phyloP scores from a whole-genome alignment of 1,284 basidiomycete species.

The Puccinia coronata region DNA sequence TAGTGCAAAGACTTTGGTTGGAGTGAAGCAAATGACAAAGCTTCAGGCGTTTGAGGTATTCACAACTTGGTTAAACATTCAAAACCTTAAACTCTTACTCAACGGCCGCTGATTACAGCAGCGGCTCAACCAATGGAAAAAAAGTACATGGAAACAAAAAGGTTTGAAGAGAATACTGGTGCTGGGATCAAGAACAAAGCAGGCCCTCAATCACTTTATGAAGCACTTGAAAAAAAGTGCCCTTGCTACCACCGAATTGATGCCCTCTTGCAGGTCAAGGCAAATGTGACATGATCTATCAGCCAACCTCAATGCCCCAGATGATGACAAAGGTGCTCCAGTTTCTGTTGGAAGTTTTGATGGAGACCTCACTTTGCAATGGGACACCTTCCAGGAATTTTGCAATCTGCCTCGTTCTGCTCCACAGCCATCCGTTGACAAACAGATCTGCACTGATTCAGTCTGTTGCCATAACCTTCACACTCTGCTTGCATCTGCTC shows the following conservation, averaged over 20 bases:
- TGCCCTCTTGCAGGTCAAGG: not conserved
- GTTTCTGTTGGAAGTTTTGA: no score
- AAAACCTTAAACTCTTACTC: not conserved
- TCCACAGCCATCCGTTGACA: no score
- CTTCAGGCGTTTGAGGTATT: not conserved
- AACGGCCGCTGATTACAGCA: not conserved
- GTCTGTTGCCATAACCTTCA: no score
- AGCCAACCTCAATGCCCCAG: no score
- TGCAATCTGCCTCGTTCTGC: no score
- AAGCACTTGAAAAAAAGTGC: not conserved
- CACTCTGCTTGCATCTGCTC: no score
- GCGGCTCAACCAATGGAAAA: not conserved
- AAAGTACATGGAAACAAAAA: not conserved
- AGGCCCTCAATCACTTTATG: not conserved
- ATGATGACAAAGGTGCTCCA: no score
- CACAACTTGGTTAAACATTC: not conserved
- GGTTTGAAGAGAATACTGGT: not conserved
- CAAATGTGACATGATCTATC: not conserved
- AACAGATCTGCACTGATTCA: no score
- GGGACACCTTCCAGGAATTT: no score
- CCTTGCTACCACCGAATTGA: slow-evolving; percentile 10
- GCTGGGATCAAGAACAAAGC: not conserved
- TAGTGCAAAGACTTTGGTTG: not conserved
- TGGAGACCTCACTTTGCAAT: no score
- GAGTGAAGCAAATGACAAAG: not conserved